phyloP scores from a whole-genome alignment of 2,329 filamentous ascomycete species.

The Tolypocladium cylindrosporum region DNA sequence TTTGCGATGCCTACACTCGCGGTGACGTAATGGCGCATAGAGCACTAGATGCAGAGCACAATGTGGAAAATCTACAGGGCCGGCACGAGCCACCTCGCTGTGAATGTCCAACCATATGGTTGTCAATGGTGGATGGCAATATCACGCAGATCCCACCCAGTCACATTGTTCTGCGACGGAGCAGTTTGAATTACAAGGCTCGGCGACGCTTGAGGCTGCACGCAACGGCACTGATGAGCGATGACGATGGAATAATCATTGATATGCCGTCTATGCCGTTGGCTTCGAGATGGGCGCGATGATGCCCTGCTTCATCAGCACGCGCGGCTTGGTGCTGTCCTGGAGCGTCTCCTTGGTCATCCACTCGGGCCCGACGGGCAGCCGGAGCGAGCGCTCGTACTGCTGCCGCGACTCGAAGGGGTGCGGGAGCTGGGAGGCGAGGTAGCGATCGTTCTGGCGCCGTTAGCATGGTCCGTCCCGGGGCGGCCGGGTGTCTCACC shows the following conservation, averaged over 20 bases:
- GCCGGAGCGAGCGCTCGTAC: constrained; percentile 78
- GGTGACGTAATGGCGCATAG: too few relatives aligned
- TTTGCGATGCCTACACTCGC: too few relatives aligned
- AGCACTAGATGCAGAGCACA: too few relatives aligned
- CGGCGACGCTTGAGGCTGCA: too few relatives aligned
- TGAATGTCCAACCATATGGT: not conserved
- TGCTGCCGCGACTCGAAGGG: constrained; percentile 81
- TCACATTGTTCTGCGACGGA: not conserved
- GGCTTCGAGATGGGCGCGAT: constrained; percentile 84
- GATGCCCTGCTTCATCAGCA: constrained; percentile 84
- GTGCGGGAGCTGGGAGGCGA: constrained; percentile 75
- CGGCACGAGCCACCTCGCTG: not conserved
- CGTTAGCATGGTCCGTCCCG: not conserved
- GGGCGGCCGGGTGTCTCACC: constrained; percentile 33
- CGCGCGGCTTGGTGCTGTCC: constrained; percentile 74
- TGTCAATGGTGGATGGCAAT: not conserved
- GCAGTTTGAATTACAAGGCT: not conserved
- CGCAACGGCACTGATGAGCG: not conserved
- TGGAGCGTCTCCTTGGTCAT: constrained; percentile 94
- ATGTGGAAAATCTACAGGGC: too few relatives aligned
- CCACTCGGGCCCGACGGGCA: constrained; percentile 92
- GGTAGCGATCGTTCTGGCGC: constrained; percentile 68
- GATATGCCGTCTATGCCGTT: constrained; percentile 17
- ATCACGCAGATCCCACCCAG: not conserved
- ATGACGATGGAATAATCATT: not conserved